phyloP scores from a whole-genome alignment of 2,329 filamentous ascomycete genomes.

The Xylariomycetidae sp. region DNA sequence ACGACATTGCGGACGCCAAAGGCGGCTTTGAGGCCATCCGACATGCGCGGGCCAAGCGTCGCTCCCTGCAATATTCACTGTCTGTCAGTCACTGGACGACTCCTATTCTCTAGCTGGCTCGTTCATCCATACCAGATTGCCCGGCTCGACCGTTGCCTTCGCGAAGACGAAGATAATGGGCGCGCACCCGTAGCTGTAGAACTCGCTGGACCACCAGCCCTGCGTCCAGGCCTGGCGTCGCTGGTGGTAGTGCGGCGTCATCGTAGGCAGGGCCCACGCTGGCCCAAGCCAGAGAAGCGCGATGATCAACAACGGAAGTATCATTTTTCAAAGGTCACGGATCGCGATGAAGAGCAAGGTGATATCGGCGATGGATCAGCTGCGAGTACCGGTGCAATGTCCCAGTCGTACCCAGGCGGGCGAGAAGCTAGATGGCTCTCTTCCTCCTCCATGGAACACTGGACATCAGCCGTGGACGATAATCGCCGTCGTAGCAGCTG shows the following conservation, averaged over 20 bases:
- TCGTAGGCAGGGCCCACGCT: slow-evolving; percentile 6
- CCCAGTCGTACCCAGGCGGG: neutral
- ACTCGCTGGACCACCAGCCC: slow-evolving; percentile 19
- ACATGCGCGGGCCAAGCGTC: slow-evolving; percentile 21
- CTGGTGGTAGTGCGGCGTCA: slow-evolving; percentile 3
- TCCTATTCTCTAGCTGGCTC: too few species aligned
- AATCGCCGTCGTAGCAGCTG: too few species aligned
- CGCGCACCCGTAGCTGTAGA: slow-evolving; percentile 19
- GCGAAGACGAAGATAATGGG: slow-evolving; percentile 25
- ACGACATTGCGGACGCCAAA: slow-evolving; percentile 22
- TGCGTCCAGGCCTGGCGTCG: slow-evolving; percentile 20
- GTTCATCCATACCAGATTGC: slow-evolving; percentile 18
- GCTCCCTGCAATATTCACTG: slow-evolving; percentile 9
- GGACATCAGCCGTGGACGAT: too few species aligned
- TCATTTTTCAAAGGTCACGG: neutral
- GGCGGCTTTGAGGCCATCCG: slow-evolving; percentile 19
- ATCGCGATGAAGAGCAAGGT: neutral
- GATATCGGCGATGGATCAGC: neutral
- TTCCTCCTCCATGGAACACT: too few species aligned
- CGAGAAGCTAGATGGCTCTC: neutral
- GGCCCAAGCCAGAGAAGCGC: slow-evolving; percentile 6
- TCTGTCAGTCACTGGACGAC: neutral
- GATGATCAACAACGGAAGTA: neutral
- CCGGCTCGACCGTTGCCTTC: slow-evolving; percentile 23
- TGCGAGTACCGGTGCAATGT: neutral